Percentiles rank a stretch among this genome's conserved stretches.
Conservation (phyloP, 306 rosid genomes). For the Vachellia pachyceras region DNA sequence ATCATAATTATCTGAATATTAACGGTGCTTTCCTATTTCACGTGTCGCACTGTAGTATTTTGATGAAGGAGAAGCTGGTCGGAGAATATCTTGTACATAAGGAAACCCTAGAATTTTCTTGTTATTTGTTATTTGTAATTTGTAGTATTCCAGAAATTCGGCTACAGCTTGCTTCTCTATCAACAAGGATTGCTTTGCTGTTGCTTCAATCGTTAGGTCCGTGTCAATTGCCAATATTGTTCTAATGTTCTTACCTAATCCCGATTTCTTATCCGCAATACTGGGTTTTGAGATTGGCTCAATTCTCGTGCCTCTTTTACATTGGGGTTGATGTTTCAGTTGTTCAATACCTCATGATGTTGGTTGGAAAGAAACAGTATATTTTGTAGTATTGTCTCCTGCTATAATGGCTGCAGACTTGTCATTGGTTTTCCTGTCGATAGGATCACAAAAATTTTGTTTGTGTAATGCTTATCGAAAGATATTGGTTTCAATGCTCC, state of each 20-base stretch:
- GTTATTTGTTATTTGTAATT: slow-evolving; percentile 23
- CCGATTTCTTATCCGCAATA: slow-evolving; percentile 27
- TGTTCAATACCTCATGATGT: background rate
- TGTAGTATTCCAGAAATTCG: slow-evolving; percentile 38
- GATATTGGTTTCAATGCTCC: slow-evolving; percentile 25
- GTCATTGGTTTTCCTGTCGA: slow-evolving; percentile 34
- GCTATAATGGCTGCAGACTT: slow-evolving; percentile 20
- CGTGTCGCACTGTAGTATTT: slow-evolving; percentile 19
- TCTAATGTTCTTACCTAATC: background rate
- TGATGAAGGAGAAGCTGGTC: slow-evolving; percentile 19
- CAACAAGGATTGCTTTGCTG: slow-evolving; percentile 29
- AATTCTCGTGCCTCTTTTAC: background rate
- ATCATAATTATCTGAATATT: slow-evolving; percentile 29
- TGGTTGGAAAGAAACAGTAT: slow-evolving; percentile 13
- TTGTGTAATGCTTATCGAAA: slow-evolving; percentile 21
- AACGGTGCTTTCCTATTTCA: slow-evolving; percentile 41
- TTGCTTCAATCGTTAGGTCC: slow-evolving; percentile 52
- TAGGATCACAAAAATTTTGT: slow-evolving; percentile 32
- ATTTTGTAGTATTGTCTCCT: slow-evolving; percentile 1
- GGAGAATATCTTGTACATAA: slow-evolving; percentile 53
- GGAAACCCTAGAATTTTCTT: slow-evolving; percentile 60
- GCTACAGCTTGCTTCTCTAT: slow-evolving; percentile 43
- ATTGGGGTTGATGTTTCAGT: background rate
- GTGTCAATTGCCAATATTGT: slow-evolving; percentile 35
- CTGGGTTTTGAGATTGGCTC: slow-evolving; percentile 7